Base-by-base conservation (phyloP, 768 basidiomycete genomes). In the Naematelia encephala region DNA sequence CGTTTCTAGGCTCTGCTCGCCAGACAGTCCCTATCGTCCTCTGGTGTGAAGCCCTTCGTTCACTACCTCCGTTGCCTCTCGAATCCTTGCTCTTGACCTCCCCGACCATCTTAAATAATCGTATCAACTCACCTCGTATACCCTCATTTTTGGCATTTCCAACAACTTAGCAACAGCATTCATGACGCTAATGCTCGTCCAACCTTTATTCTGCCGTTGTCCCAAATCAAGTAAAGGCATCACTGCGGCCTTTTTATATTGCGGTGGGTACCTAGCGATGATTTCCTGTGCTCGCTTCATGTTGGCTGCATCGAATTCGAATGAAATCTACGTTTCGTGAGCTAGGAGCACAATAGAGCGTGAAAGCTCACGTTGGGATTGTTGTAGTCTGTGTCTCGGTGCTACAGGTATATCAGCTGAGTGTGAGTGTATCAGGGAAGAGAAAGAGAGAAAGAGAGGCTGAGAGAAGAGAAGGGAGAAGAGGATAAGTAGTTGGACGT, bases 171-270 rank as follows among this genome's bases (percentile, higher is more conserved):
- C 96, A 55, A 99, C 88, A 69, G 92, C 90, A 80, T 99, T 97
- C 96, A 99, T 99, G 61, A 94, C 92, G 70, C 89, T 91, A 66
- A 99, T 94, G 76, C 89, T 91, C 23, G 94, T 97, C 90, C 91
- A 99, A 68, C 90, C 91, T 67, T 94, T 90, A 81, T 98, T 98
- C 79, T 99, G 96, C 66, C 91, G 84, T 79, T 99, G 96, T 1
- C 87, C 93, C 45, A 99, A 84, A 79, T 98, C 93, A 58, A 99
- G 86, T 28, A 99, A 82, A 48, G 96, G 96, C 75, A 99, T 97
- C 68, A 91, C 87, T 26, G 96, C 96, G 16, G 92, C 94, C 79
- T 99, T 99, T 84, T 91, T 96, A 84, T 98, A 99, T 73, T 97
- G 93, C 54, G 90, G 84, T 21, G 94, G 94, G 81, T 99, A 99